phyloP scores from a whole-genome alignment of 1,284 basidiomycete species.

The Chondrostereum purpureum region DNA sequence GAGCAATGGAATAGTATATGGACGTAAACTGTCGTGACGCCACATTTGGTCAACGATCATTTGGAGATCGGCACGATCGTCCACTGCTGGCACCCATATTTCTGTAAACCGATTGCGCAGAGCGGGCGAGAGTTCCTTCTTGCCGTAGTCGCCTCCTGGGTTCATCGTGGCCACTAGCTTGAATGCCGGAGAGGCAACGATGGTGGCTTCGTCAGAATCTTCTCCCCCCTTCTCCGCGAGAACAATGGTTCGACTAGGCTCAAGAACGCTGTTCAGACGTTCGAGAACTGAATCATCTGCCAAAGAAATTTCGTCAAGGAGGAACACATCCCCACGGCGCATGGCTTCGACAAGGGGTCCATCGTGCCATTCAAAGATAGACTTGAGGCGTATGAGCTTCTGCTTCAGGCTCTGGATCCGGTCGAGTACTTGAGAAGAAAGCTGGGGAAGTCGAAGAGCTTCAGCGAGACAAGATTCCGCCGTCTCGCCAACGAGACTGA shows the following conservation, averaged over 20 bases:
- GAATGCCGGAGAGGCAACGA: constrained; percentile 68
- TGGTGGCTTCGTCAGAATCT: constrained; percentile 60
- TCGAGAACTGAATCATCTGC: constrained; percentile 99
- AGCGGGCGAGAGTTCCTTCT: constrained; percentile 97
- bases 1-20: constrained; percentile 64
- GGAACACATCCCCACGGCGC: constrained; percentile 78
- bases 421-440: neutral
- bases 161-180: constrained; percentile 99
- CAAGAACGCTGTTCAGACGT: constrained; percentile 93
- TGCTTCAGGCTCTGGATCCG: constrained; percentile 35
- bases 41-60: constrained; percentile 78
- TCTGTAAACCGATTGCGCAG: constrained; percentile 98
- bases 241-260: constrained; percentile 84
- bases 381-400: constrained; percentile 44
- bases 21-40: constrained; percentile 49
- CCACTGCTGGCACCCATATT: constrained; percentile 94
- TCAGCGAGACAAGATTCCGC: neutral
- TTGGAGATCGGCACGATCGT: constrained; percentile 69
- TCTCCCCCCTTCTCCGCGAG: constrained; percentile 89
- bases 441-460: neutral
- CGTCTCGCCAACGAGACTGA: constrained; percentile 17
- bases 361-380: constrained; percentile 95
- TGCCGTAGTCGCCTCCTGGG: constrained; percentile 98
- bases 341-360: constrained; percentile 94
- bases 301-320: constrained; percentile 96